Base-by-base conservation (phyloP, 805 yeast species). In the Ogataea angusta region DNA sequence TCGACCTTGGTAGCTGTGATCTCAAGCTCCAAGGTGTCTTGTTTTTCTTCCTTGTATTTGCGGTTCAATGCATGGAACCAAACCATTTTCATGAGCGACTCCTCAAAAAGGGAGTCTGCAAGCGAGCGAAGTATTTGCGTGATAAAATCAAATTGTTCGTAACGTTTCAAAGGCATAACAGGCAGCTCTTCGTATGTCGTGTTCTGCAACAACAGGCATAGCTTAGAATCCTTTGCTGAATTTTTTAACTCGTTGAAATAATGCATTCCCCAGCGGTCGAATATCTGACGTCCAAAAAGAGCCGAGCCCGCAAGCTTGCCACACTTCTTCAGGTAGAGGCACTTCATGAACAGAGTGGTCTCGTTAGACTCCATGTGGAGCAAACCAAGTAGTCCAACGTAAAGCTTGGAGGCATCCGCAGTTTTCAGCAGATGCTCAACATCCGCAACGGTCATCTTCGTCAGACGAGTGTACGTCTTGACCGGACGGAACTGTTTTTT, bases 291-390 rank as follows among this genome's bases (percentile, higher is more conserved):
- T 10, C 19, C 18, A 15, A 38, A 15, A 13, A 25, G n/a, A 12
- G 17, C 33, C 9, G 41, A 25, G 12, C 22, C 21, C 10, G 23
- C 36, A 23, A 46, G 12, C 36, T 55, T 49, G 5, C 48, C 39
- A 2, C 46, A 24, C 30, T 45, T 42, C 25, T 53, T 56, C 27
- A 51, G 34, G 22, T 45, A 42, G 43, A 59, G 34, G 1, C 62
- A 42, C 33, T 56, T 56, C 44, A 59, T 33, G 18, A 59, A 52
- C 27, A 30, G 24, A 32, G 44, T 48, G 24, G 47, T 30, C 2
- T 51, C 21, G 19, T 28, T 45, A 2, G 31, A 8, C 13, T 43
- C 36, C 27, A 50, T 19, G 16, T 30, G 23, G 18, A 49, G 26
- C 2, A 47, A 27, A 30, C 48, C 46, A 19, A 43, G 26, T 3